Conservation (phyloP, 1,284 basidiomycete species). For the Thecaphora frezii region DNA sequence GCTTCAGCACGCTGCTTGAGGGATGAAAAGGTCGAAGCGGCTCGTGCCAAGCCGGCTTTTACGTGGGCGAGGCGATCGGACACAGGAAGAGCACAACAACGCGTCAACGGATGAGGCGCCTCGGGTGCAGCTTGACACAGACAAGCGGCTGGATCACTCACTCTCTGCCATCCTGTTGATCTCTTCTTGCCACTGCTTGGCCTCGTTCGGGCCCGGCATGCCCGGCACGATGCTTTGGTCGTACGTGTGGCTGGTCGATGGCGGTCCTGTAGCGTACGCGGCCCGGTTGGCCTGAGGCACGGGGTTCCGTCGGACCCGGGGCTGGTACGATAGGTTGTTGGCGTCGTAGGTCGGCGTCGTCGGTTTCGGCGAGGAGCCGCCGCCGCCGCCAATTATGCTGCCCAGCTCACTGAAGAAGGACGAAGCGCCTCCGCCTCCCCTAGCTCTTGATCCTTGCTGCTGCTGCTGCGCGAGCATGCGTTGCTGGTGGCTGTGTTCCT, state of each 20-base stretch:
- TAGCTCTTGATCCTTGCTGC: conserved; percentile 8
- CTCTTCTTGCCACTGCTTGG: conserved; percentile 49
- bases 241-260: conserved; percentile 5
- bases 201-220: conserved; percentile 46
- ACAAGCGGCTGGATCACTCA: background rate
- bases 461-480: conserved; percentile 12
- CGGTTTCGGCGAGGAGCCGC: background rate
- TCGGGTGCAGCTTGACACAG: no score
- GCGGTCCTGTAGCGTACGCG: conserved; percentile 6
- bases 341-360: conserved; percentile 35
- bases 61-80: no score
- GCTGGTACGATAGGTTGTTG: conserved; percentile 43
- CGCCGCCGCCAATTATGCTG: background rate
- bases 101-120: no score
- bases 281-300: conserved; percentile 1
- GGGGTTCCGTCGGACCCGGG: conserved; percentile 20
- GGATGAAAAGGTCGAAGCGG: conserved; percentile 43
- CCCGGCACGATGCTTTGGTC: conserved; percentile 32
- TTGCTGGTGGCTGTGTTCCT: conserved; percentile 27
- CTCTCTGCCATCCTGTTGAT: conserved; percentile 46
- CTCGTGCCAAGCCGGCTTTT: conserved; percentile 31
- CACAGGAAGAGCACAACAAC: no score
- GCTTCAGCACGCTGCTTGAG: conserved; percentile 41
- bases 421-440: conserved; percentile 28
- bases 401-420: conserved; percentile 28